A percentile compares a stretch with the other conserved stretches of the same genome.
phyloP scores from a whole-genome alignment of 805 yeast species.

The Starmera pachycereana region DNA sequence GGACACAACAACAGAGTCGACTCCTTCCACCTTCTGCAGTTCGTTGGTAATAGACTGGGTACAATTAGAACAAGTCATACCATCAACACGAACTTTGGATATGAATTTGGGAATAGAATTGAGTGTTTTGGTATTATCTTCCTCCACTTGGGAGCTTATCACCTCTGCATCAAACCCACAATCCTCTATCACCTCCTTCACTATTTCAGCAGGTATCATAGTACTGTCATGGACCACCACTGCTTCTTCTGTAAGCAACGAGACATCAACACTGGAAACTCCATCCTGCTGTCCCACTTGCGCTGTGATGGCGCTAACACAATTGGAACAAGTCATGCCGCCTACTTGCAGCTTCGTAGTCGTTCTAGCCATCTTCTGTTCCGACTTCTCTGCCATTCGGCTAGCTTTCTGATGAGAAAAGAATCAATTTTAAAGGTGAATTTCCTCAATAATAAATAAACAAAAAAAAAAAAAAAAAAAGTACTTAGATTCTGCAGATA shows the following conservation, averaged over 20 bases:
- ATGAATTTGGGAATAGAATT: background rate
- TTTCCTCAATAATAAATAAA: too few relatives aligned
- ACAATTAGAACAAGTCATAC: slow-evolving; percentile 89
- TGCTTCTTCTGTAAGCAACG: slow-evolving; percentile 72
- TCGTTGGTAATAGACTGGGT: slow-evolving; percentile 54
- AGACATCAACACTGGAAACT: slow-evolving; percentile 47
- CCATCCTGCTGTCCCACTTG: slow-evolving; percentile 41
- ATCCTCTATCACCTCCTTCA: slow-evolving; percentile 54
- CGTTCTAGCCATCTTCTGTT: too few relatives aligned
- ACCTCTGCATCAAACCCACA: slow-evolving; percentile 27
- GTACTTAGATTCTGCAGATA: too few relatives aligned
- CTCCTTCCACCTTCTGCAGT: slow-evolving; percentile 38
- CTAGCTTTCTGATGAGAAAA: too few relatives aligned
- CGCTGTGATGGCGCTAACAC: slow-evolving; percentile 54
- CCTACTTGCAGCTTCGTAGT: too few relatives aligned
- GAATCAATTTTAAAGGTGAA: too few relatives aligned
- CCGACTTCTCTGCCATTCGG: too few relatives aligned
- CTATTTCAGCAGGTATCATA: slow-evolving; percentile 17
- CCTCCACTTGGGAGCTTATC: background rate
- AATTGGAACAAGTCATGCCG: slow-evolving; percentile 92
- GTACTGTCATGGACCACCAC: slow-evolving; percentile 34
- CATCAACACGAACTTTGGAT: slow-evolving; percentile 19
- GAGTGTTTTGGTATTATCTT: background rate
- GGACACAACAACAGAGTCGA: slow-evolving; percentile 50
- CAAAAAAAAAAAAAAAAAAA: too few relatives aligned